Conservation (phyloP, 768 basidiomycete genomes). For the Tylopilus rubrobrunneus region DNA sequence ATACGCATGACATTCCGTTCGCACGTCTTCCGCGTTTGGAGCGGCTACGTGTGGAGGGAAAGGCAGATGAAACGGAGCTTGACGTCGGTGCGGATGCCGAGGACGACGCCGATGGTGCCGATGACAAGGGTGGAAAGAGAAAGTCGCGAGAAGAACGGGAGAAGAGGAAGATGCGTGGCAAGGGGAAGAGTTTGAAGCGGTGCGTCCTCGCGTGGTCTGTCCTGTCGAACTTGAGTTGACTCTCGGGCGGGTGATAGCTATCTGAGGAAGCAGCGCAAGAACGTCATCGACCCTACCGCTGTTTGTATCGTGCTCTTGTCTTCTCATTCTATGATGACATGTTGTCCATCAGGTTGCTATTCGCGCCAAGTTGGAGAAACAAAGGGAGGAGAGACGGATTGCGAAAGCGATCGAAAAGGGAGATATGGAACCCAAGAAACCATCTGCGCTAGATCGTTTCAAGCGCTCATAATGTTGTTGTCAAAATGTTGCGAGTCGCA, state of each 20-base stretch:
- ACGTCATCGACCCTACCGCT: constrained; percentile 82
- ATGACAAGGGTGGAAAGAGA: constrained; percentile 30
- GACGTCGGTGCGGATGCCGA: constrained; percentile 28
- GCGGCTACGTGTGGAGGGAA: constrained; percentile 54
- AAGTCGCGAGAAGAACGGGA: constrained; percentile 35
- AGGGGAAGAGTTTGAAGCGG: constrained; percentile 81
- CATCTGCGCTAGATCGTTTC: constrained; percentile 36
- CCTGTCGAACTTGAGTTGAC: background rate
- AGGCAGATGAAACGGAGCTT: constrained; percentile 65
- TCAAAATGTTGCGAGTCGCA: background rate
- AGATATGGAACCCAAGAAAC: constrained; percentile 25
- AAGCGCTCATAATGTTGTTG: constrained; percentile 18
- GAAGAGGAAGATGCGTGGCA: constrained; percentile 84
- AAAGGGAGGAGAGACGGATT: constrained; percentile 42
- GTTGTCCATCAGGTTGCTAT: constrained; percentile 45
- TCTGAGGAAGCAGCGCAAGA: constrained; percentile 89
- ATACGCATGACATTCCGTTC: constrained; percentile 52
- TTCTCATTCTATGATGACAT: background rate
- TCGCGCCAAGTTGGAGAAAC: constrained; percentile 61
- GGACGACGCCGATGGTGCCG: constrained; percentile 36
- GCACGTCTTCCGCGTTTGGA: constrained; percentile 78
- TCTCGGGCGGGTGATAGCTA: constrained; percentile 36
- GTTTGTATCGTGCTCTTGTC: constrained; percentile 36
- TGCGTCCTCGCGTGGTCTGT: constrained; percentile 21
- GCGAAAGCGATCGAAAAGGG: constrained; percentile 35